Evolutionary conservation across 2,329 filamentous ascomycete genomes (phyloP).

Genomic region (Cladophialophora immunda): DNA sequence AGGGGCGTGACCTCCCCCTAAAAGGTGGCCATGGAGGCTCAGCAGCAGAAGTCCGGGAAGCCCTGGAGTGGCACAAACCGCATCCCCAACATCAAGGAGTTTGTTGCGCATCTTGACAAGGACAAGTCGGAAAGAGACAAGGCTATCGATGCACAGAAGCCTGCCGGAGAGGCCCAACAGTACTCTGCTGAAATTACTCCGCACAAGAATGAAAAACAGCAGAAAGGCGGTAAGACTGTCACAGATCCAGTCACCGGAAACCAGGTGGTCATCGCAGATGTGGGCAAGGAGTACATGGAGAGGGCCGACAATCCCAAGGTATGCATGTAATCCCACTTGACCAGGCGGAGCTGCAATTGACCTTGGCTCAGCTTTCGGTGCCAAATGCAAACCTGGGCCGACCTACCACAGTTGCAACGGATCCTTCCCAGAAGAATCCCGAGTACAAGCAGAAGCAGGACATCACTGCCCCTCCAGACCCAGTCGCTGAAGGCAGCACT

Average conservation of each 20-base stretch:
- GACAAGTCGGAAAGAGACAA: constrained; percentile 81
- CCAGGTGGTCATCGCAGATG: constrained; percentile 85
- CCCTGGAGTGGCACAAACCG: constrained; percentile 86
- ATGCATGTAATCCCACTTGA: constrained; percentile 39
- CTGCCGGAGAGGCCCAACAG: constrained; percentile 48
- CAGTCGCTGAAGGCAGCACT: constrained; percentile 80
- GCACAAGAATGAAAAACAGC: constrained; percentile 58
- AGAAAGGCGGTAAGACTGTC: constrained; percentile 66
- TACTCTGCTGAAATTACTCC: constrained; percentile 50
- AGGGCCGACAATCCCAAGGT: constrained; percentile 76
- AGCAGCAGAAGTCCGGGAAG: constrained; percentile 63
- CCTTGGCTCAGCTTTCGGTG: constrained; percentile 70
- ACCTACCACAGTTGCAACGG: constrained; percentile 70
- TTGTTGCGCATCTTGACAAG: constrained; percentile 78
- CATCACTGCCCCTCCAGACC: constrained; percentile 88
- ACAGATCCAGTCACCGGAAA: constrained; percentile 89
- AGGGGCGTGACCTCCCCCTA: neutral
- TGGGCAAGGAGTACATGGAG: constrained; percentile 74
- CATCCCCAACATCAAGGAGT: constrained; percentile 86
- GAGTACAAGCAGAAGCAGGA: constrained; percentile 89
- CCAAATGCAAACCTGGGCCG: constrained; percentile 90
- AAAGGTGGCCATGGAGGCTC: constrained; percentile 30
- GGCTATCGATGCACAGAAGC: constrained; percentile 69
- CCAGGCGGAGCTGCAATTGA: constrained; percentile 16
- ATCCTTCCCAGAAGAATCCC: constrained; percentile 73